Evolutionary conservation across 2,329 filamentous ascomycete genomes (phyloP).

Genomic region (Aspergillus quadricinctus): DNA sequence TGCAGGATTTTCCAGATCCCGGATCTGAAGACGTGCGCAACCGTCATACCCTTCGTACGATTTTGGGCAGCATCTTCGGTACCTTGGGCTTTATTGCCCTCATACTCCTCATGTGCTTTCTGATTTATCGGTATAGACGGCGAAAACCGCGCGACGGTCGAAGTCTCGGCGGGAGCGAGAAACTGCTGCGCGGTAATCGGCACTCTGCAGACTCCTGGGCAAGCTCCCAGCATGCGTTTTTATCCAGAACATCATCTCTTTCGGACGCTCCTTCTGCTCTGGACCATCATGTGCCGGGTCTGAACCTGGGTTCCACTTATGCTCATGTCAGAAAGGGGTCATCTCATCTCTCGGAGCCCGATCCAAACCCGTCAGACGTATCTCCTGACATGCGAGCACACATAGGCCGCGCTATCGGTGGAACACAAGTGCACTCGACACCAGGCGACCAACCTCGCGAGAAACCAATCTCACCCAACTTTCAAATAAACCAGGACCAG

Average conservation of each 20-base stretch:
- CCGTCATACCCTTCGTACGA: constrained; percentile 11
- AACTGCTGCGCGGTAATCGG: constrained; percentile 12
- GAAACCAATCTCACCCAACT: not conserved
- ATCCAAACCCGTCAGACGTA: not conserved
- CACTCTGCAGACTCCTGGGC: constrained; percentile 13
- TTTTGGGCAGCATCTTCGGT: constrained; percentile 29
- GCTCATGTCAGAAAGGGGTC: not conserved
- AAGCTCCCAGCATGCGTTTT: constrained; percentile 12
- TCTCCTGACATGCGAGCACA: not conserved
- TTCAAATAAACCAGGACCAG: constrained; percentile 1
- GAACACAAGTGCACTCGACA: not conserved
- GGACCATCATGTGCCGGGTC: constrained; percentile 2
- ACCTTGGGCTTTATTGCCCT: constrained; percentile 21
- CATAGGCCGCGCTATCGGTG: not conserved
- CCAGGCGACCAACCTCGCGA: not conserved
- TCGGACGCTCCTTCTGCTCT: constrained; percentile 7
- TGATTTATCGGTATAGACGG: constrained; percentile 21
- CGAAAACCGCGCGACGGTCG: constrained; percentile 4
- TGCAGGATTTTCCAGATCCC: not conserved
- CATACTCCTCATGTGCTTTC: constrained; percentile 18
- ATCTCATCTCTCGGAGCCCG: not conserved
- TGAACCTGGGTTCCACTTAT: not conserved
- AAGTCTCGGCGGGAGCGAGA: constrained; percentile 13
- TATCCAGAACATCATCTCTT: constrained; percentile 8
- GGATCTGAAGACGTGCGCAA: constrained; percentile 1